Evolutionary conservation across 352 stramenopile genomes (phyloP), one percentile per base, ranked within the genome.

Genomic region (Phytophthora pinifolia): DNA sequence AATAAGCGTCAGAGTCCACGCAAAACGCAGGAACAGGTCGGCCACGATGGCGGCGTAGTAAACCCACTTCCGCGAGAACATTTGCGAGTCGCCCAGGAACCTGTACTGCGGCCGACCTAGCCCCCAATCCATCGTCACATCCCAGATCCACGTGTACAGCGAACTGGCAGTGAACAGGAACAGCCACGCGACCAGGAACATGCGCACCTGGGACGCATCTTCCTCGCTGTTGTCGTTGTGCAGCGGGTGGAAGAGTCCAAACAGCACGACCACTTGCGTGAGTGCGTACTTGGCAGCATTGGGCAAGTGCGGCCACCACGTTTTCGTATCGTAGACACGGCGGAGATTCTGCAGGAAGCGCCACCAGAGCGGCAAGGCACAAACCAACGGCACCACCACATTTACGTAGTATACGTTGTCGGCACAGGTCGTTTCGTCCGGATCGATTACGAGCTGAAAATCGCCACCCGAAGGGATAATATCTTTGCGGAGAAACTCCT

Each of bases 261-360:
- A 95, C 12, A 96, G 76, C 35, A 85, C 72, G 3, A 96, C 81
- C 20, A 94, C 78, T 44, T 95, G 81, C 5, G 85, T 81, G 0
- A 96, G 68, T 8, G 81, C 83, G 69, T 99, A 99, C 70, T 99
- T 99, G 63, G 92, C 87, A 18, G 90, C 92, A 65, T 99, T 99
- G 2, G 93, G 86, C 12, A 99, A 74, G 60, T 98, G 95, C 3
- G 97, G 96, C 71, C 94, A 98, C 72, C 96, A 96, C 48, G 96
- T 91, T 50, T 95, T 83, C 20, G 94, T 98, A 74, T 99, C 96
- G 43, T 96, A 83, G 53, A 98, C 97, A 49, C 94, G 82, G 27
- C 96, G 85, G 14, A 99, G 67, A 66, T 93, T 99, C 80, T 99
- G 96, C 44, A 98, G 90, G 68, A 99, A 98, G 25, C 96, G 88